A percentile compares a stretch with the other conserved stretches of the same genome.
phyloP scores from a whole-genome alignment of 129 eudicot genomes.

The Helianthus tuberosus region DNA sequence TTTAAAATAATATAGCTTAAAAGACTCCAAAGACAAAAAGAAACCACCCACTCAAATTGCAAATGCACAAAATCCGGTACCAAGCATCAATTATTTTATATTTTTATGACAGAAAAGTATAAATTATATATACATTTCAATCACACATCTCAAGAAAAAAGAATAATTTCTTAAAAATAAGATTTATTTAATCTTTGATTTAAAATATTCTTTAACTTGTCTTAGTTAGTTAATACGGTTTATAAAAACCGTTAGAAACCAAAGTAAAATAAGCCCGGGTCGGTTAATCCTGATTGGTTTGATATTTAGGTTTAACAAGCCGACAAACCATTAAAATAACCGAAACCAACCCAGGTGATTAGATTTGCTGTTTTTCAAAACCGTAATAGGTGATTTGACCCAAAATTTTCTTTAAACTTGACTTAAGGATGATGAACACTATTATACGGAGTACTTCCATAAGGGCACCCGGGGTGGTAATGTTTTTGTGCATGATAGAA shows the following conservation, averaged over 20 bases:
- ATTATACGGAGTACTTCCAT: too few relatives aligned
- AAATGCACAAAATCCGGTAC: constrained; percentile 28
- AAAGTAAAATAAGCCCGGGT: too few relatives aligned
- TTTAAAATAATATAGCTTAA: background rate
- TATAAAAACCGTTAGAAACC: too few relatives aligned
- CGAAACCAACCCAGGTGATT: too few relatives aligned
- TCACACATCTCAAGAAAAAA: constrained; percentile 32
- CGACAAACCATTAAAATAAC: too few relatives aligned
- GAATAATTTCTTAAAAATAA: constrained; percentile 28
- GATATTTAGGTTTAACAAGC: too few relatives aligned
- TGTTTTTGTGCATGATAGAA: too few relatives aligned
- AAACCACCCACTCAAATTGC: constrained; percentile 21
- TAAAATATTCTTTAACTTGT: constrained; percentile 1
- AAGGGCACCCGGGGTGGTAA: too few relatives aligned
- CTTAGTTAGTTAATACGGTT: background rate
- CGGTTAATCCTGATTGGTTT: too few relatives aligned
- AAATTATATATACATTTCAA: background rate
- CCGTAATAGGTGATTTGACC: too few relatives aligned
- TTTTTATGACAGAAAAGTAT: background rate
- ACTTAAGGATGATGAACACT: background rate
- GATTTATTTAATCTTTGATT: constrained; percentile 7
- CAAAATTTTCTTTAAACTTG: too few relatives aligned
- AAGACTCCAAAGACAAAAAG: constrained; percentile 26
- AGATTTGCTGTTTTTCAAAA: too few relatives aligned
- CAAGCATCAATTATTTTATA: constrained; percentile 29